phyloP scores from a whole-genome alignment of 345 rosid genomes.

The Brassica incana region DNA sequence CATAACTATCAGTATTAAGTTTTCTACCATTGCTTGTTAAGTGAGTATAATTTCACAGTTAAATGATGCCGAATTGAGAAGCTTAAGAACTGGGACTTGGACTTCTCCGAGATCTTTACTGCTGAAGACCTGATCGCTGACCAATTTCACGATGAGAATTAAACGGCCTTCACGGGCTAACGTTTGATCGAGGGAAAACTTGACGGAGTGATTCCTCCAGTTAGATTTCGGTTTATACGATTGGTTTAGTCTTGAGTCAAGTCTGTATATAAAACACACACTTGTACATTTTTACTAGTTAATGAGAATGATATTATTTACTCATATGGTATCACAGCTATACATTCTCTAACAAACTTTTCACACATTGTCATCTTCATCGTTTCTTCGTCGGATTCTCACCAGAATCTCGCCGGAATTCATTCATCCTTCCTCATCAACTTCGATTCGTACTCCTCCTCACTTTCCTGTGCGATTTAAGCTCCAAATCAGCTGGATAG shows the following conservation, averaged over 20 bases:
- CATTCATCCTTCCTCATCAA: too few relatives aligned
- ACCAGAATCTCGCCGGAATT: too few relatives aligned
- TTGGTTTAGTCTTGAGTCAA: not conserved
- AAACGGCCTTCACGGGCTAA: constrained; percentile 54
- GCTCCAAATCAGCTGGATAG: too few relatives aligned
- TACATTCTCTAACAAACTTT: too few relatives aligned
- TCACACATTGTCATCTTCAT: too few relatives aligned
- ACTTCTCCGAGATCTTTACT: constrained; percentile 74
- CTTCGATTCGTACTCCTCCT: too few relatives aligned
- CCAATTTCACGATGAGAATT: constrained; percentile 53
- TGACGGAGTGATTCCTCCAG: constrained; percentile 58
- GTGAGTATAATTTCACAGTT: constrained; percentile 12
- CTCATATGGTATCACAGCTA: not conserved
- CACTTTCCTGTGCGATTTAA: not conserved
- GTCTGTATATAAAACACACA: not conserved
- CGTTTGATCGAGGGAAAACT: constrained; percentile 50
- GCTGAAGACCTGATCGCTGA: constrained; percentile 61
- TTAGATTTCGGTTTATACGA: not conserved
- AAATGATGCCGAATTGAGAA: constrained; percentile 28
- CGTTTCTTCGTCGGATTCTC: too few relatives aligned
- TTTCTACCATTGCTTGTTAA: not conserved
- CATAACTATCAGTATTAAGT: not conserved
- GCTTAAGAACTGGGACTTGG: constrained; percentile 66
- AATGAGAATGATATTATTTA: not conserved
- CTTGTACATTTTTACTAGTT: not conserved